phyloP scores from a whole-genome alignment of 768 basidiomycete genomes.

The Mycena albidolilacea region DNA sequence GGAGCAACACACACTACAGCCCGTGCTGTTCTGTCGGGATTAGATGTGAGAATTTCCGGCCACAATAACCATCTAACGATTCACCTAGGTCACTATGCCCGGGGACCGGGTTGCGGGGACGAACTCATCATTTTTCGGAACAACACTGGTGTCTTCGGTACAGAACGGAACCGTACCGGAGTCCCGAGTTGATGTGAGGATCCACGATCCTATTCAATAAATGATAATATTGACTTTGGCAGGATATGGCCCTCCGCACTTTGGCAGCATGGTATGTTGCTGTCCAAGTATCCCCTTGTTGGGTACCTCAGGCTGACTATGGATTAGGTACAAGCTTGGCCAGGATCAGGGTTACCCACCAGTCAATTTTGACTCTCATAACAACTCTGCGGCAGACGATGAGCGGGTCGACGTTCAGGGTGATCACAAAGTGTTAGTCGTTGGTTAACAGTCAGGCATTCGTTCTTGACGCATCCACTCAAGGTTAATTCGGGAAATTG shows the following conservation, averaged over 20 bases:
- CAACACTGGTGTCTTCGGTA: constrained; percentile 57
- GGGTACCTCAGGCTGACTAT: background rate
- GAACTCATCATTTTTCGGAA: constrained; percentile 50
- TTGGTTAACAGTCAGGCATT: background rate
- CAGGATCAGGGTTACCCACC: constrained; percentile 72
- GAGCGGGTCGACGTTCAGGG: constrained; percentile 69
- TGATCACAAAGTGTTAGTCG: constrained; percentile 63
- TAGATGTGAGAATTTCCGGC: constrained; percentile 61
- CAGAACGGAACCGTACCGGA: constrained; percentile 71
- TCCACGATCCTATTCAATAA: no score
- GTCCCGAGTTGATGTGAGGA: constrained; percentile 64
- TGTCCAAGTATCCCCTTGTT: background rate
- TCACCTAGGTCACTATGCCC: constrained; percentile 76
- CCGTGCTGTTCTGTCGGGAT: constrained; percentile 67
- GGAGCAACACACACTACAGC: constrained; percentile 68
- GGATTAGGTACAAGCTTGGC: constrained; percentile 55
- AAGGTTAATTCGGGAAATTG: constrained; percentile 59
- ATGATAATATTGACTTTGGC: constrained; percentile 40
- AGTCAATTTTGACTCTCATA: constrained; percentile 73
- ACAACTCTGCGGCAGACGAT: constrained; percentile 53
- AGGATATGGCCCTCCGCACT: constrained; percentile 81
- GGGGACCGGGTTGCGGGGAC: constrained; percentile 54
- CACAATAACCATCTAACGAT: background rate
- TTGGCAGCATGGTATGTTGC: constrained; percentile 68
- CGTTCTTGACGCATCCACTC: background rate